Conservation (phyloP, 2,329 filamentous ascomycete species). For the Sphaerulina vaccinii region DNA sequence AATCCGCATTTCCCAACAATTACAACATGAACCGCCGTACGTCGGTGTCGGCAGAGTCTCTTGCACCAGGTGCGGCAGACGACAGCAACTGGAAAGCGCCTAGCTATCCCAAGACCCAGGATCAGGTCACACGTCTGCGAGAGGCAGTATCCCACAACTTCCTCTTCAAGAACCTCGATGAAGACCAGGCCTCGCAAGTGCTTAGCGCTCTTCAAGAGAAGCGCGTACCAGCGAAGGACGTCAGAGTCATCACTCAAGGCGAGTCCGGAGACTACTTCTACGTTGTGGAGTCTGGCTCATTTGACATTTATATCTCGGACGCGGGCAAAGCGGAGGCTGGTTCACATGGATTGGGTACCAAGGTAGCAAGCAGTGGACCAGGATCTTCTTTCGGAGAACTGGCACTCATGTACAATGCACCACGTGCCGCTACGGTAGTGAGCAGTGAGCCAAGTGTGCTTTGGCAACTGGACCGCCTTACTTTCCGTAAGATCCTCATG, state of each 20-base stretch:
- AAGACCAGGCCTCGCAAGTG: constrained; percentile 85
- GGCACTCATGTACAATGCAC: constrained; percentile 97
- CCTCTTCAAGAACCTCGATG: constrained; percentile 89
- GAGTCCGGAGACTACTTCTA: constrained; percentile 98
- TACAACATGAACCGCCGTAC: constrained; percentile 93
- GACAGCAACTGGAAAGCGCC: constrained; percentile 91
- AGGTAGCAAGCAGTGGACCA: constrained; percentile 77
- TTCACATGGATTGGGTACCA: constrained; percentile 74
- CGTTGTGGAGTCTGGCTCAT: constrained; percentile 85
- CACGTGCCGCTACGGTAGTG: constrained; percentile 88
- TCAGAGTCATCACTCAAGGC: constrained; percentile 90
- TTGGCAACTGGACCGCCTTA: constrained; percentile 93
- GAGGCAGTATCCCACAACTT: constrained; percentile 86
- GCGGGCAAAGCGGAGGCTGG: constrained; percentile 76
- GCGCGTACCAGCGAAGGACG: constrained; percentile 85
- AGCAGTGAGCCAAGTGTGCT: constrained; percentile 79
- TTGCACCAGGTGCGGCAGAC: constrained; percentile 80
- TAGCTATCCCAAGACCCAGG: constrained; percentile 74
- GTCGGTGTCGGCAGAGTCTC: constrained; percentile 92
- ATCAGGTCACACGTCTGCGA: constrained; percentile 77
- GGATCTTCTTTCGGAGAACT: constrained; percentile 96
- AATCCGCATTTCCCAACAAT: constrained; percentile 77
- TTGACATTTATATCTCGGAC: constrained; percentile 86
- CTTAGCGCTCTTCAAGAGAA: constrained; percentile 91
- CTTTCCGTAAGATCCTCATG: constrained; percentile 97